These are phyloP conservation scores for Schizochytrium sp. DNA, from an alignment of 108 stramenopile genomes.

Conservation along the genomic window DNA sequence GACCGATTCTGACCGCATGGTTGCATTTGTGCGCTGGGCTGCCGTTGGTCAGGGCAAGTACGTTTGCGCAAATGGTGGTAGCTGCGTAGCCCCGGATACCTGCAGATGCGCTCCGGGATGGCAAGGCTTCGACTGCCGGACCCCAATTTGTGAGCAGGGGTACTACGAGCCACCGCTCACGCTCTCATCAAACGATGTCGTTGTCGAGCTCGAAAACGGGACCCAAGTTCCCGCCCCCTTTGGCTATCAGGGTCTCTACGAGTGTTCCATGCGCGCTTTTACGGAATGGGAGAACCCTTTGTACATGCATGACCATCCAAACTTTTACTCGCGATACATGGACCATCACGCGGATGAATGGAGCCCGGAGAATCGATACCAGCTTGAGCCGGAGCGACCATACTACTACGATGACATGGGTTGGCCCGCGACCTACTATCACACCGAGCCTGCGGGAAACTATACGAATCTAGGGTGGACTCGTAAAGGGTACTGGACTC, in stretches of 20 bases:
- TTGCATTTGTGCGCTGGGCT: conserved; percentile 48
- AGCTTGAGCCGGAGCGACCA: neutral
- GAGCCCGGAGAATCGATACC: conserved; percentile 53
- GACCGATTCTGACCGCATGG: conserved; percentile 53
- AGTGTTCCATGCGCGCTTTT: conserved; percentile 62
- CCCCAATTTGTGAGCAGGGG: conserved; percentile 67
- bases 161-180: conserved; percentile 46
- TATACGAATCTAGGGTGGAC: conserved; percentile 64
- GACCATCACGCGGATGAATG: conserved; percentile 47
- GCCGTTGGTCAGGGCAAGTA: conserved; percentile 62
- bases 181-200: neutral
- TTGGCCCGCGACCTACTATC: conserved; percentile 53
- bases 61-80: conserved; percentile 72
- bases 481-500: conserved; percentile 57
- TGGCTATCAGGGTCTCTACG: conserved; percentile 62
- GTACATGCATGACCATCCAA: conserved; percentile 58
- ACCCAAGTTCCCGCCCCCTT: neutral
- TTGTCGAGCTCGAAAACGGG: neutral
- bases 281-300: conserved; percentile 65
- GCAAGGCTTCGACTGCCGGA: conserved; percentile 77
- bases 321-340: conserved; percentile 66
- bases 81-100: conserved; percentile 60
- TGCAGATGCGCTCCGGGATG: conserved; percentile 67
- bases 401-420: conserved; percentile 55
- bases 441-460: conserved; percentile 35